Evolutionary conservation across 1,284 basidiomycete genomes (phyloP).

Genomic region (Exobasidium cylindrosporum): DNA sequence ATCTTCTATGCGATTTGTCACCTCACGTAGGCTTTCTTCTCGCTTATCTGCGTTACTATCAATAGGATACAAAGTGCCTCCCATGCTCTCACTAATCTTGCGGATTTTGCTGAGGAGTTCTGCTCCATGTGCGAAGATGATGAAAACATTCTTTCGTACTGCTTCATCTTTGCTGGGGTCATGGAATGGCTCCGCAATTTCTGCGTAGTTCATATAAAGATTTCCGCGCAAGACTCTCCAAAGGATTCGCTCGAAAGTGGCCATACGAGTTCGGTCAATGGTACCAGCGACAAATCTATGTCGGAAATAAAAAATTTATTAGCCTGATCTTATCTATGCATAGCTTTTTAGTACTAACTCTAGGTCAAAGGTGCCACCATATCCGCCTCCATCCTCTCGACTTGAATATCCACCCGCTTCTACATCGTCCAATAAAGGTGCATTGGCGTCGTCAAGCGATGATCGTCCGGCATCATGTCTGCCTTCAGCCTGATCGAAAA

Average conservation of each 20-base stretch:
- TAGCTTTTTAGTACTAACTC: constrained; percentile 23
- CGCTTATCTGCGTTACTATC: constrained; percentile 91
- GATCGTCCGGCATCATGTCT: constrained; percentile 71
- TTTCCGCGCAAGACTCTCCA: constrained; percentile 98
- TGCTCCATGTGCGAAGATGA: constrained; percentile 97
- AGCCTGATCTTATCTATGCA: constrained; percentile 10
- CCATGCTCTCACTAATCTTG: constrained; percentile 97
- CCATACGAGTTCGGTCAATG: constrained; percentile 84
- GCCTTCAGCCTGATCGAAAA: constrained; percentile 86
- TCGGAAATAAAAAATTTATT: constrained; percentile 51
- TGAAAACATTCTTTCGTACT: constrained; percentile 86
- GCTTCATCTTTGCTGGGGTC: constrained; percentile 67
- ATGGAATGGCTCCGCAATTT: constrained; percentile 89
- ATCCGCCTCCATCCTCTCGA: constrained; percentile 58
- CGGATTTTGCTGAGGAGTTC: constrained; percentile 93
- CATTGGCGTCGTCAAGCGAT: constrained; percentile 79
- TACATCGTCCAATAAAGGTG: constrained; percentile 85
- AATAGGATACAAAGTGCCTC: constrained; percentile 92
- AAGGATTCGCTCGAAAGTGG: constrained; percentile 93
- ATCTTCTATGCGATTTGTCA: constrained; percentile 85
- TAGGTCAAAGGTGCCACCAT: constrained; percentile 68
- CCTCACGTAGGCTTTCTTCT: constrained; percentile 81
- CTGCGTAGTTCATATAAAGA: constrained; percentile 95
- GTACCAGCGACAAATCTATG: constrained; percentile 95
- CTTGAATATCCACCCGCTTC: constrained; percentile 60